A percentile compares a stretch with the other conserved stretches of the same genome.
Evolutionary conservation across 495 filamentous ascomycete species (phyloP).

Genomic region (Xylaria intraflava): DNA sequence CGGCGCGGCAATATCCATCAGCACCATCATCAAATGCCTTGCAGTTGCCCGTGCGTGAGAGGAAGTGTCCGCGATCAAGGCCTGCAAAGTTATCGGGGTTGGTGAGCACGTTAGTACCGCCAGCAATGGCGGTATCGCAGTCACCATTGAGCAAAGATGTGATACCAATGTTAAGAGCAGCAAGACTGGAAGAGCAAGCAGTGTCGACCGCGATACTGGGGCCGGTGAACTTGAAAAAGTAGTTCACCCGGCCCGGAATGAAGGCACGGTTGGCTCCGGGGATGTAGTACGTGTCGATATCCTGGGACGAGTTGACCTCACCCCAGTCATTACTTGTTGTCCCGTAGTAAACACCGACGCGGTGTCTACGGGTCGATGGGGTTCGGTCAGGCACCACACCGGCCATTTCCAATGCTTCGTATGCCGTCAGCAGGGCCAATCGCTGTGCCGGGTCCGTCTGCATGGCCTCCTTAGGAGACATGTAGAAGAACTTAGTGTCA

Average conservation of each 20-base stretch:
- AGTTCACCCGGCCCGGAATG: conserved; percentile 26
- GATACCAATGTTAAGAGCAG: conserved; percentile 40
- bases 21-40: conserved; percentile 39
- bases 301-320: too few species aligned
- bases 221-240: conserved; percentile 49
- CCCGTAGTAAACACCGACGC: conserved; percentile 23
- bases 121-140: conserved; percentile 35
- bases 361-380: too few species aligned
- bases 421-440: conserved; percentile 38
- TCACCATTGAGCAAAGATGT: conserved; percentile 37
- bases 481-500: conserved; percentile 50
- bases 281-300: too few species aligned
- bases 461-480: conserved; percentile 34
- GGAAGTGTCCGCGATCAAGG: conserved; percentile 33
- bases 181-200: conserved; percentile 47
- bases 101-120: conserved; percentile 25
- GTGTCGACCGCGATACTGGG: conserved; percentile 50
- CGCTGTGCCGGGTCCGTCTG: conserved; percentile 45
- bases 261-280: too few species aligned
- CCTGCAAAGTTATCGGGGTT: conserved; percentile 28
- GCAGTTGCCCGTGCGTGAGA: conserved; percentile 29
- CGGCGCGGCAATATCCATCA: conserved; percentile 55
- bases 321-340: conserved; percentile 15
- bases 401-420: conserved; percentile 46
- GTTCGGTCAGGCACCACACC: too few species aligned